phyloP scores from a whole-genome alignment of 441 rosid genomes.

The Mallotus repandus region DNA sequence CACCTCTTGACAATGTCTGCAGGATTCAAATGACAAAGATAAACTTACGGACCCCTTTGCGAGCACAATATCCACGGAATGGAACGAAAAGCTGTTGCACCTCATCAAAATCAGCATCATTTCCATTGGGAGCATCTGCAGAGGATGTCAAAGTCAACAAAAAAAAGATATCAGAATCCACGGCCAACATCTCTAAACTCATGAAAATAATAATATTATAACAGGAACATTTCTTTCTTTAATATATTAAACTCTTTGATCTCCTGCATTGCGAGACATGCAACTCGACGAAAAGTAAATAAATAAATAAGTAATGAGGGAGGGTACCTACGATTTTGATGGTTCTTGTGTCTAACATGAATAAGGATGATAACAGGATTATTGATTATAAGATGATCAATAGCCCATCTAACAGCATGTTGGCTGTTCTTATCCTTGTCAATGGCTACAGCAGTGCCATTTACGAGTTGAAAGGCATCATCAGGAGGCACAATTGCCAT shows the following conservation, averaged over 20 bases:
- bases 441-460: conserved; percentile 63
- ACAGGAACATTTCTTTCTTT: too few species aligned
- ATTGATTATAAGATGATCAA: conserved; percentile 50
- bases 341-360: conserved; percentile 55
- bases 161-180: neutral
- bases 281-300: too few species aligned
- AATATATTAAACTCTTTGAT: neutral
- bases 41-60: conserved; percentile 48
- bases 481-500: conserved; percentile 41
- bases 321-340: conserved; percentile 64
- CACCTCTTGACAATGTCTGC: neutral
- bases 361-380: conserved; percentile 46
- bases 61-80: conserved; percentile 59
- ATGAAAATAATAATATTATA: neutral
- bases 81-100: conserved; percentile 44
- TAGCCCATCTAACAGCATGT: conserved; percentile 83
- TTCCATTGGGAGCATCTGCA: conserved; percentile 32
- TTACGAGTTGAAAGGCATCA: conserved; percentile 24
- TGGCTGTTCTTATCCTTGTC: conserved; percentile 84
- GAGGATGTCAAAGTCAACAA: conserved; percentile 6
- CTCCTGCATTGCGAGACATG: neutral
- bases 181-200: neutral
- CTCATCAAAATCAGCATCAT: conserved; percentile 36
- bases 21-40: neutral
- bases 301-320: conserved; percentile 26